Percentiles rank a stretch among this genome's conserved stretches.
These are phyloP conservation scores for Kodamaea plutei DNA, from an alignment of 1,139 yeast genomes.

Conservation along the genomic window DNA sequence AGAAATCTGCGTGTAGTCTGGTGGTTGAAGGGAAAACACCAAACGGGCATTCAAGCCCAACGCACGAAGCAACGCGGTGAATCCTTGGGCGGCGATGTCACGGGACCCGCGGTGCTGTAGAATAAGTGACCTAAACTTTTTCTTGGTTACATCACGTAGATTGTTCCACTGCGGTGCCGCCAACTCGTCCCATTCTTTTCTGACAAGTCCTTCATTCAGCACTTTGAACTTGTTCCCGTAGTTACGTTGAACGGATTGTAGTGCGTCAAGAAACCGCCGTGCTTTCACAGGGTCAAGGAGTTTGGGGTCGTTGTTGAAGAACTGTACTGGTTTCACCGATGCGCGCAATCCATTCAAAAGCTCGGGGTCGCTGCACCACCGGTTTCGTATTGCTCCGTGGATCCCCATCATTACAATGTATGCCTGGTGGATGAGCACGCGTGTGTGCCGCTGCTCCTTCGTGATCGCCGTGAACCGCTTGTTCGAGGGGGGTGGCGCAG, in stretches of 20 bases:
- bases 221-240: constrained; percentile 62
- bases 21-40: constrained; percentile 82
- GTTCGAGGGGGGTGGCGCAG: constrained; percentile 1
- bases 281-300: constrained; percentile 51
- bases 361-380: constrained; percentile 62
- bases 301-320: constrained; percentile 13
- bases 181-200: constrained; percentile 61
- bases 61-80: constrained; percentile 69
- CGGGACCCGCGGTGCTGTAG: constrained; percentile 58
- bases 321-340: constrained; percentile 37
- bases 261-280: constrained; percentile 69
- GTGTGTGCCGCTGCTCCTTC: constrained; percentile 49
- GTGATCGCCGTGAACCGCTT: constrained; percentile 34
- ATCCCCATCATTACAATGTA: constrained; percentile 54
- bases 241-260: constrained; percentile 56
- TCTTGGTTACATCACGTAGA: constrained; percentile 25
- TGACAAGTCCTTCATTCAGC: constrained; percentile 39
- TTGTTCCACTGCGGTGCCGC: constrained; percentile 15
- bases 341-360: constrained; percentile 34
- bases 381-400: constrained; percentile 65
- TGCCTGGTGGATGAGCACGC: constrained; percentile 57
- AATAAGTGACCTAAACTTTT: constrained; percentile 40
- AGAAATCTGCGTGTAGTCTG: constrained; percentile 60
- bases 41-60: constrained; percentile 70
- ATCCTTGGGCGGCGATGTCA: constrained; percentile 85